These are phyloP conservation scores for Saccharomyces paradoxus DNA, from an alignment of 805 yeast genomes.

Conservation along the genomic window DNA sequence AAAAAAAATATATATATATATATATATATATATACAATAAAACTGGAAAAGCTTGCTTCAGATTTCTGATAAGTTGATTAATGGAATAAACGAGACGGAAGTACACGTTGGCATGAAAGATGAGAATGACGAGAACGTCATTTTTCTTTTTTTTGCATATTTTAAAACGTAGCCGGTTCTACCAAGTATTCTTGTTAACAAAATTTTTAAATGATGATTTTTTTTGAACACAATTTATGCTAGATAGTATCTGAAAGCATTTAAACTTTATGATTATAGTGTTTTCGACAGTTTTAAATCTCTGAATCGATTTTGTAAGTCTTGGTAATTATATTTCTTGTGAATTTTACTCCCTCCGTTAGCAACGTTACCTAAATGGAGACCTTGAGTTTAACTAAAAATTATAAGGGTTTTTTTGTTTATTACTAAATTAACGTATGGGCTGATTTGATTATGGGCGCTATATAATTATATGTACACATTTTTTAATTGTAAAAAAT, in stretches of 20 bases:
- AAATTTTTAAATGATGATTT: constrained; percentile 24
- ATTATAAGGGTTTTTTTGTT: neutral
- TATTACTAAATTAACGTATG: neutral
- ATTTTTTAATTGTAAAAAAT: neutral
- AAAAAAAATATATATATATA: too few species aligned
- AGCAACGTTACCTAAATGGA: neutral
- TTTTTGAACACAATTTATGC: constrained; percentile 25
- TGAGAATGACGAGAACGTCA: neutral
- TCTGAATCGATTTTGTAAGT: constrained; percentile 3
- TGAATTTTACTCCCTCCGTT: neutral
- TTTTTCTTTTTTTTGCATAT: neutral
- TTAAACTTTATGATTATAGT: constrained; percentile 24
- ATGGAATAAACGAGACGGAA: too few species aligned
- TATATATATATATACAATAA: too few species aligned
- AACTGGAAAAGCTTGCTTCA: neutral
- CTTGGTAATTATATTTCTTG: neutral
- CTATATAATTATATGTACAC: neutral
- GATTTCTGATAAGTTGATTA: neutral
- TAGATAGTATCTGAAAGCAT: constrained; percentile 32
- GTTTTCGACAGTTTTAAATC: constrained; percentile 19
- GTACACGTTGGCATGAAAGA: neutral
- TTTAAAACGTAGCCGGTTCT: neutral
- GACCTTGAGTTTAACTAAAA: neutral
- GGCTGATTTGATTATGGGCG: neutral
- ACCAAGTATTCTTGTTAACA: neutral